Base-by-base conservation (phyloP, 1,284 basidiomycete genomes). In the Erythrobasidium hasegawianum region DNA sequence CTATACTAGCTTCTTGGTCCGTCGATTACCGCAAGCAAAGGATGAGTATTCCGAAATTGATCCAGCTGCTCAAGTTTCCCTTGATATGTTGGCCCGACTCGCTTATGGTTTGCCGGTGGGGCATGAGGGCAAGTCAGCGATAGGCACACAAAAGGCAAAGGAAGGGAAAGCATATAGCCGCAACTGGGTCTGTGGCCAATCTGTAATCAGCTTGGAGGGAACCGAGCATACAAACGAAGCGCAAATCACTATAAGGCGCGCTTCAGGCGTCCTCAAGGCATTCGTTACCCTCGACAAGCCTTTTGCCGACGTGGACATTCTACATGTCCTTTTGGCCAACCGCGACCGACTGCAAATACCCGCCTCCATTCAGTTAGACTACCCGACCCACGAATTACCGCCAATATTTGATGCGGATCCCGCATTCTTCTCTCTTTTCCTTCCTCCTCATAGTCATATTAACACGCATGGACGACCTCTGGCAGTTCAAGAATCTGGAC, bases 61-160 rank as follows among this genome's bases (percentile, higher is more conserved):
- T 75, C 91, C 91, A 71, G 87, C 89, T 53, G 92, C 92, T 0
- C 91, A 97, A 77, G 94, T 97, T 22, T 96, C 92, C 76, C 95
- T 98, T 75, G 96, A 99, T 77, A 98, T 95, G 89, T 82, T 99
- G 7, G 89, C 92, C 18, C 84, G 96, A 16, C 97, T 96, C 76
- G 89, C 95, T 0, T 97, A 95, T 22, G 49, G 39, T n/a, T 14
- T 33, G 33, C 38, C 29, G 47, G 41, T 26, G 45, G 49, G 13
- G 22, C 16, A 13, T 8, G 16, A 16, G 14, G n/a, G 11, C 9
- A 33, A 13, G 20, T 57, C 1, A n/a, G 38, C 13, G 43, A 45
- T 24, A 47, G 43, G 8, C 14, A 11, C 22, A 13, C 43, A 24
- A 41, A 18, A 8, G 61, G 57, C 27, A 49, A 13, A 71, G 72